Evolutionary conservation across 768 basidiomycete genomes (phyloP).

Genomic region (Mycena maculata): DNA sequence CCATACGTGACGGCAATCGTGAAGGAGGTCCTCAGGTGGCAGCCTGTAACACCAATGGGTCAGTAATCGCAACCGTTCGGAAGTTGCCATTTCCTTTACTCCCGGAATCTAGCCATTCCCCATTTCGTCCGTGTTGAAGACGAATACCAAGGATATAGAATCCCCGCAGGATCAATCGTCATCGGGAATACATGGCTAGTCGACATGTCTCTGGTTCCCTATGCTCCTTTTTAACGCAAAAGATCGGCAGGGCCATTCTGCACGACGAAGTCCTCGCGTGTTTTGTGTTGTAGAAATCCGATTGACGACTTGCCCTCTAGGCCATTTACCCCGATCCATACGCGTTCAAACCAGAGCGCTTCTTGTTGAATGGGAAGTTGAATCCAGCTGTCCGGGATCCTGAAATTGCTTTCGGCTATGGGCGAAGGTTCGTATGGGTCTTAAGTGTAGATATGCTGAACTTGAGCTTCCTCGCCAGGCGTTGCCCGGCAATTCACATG

Average conservation of each 20-base stretch:
- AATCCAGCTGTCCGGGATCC: not conserved
- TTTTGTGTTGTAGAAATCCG: not conserved
- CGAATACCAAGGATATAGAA: constrained; percentile 47
- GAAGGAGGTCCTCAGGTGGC: constrained; percentile 51
- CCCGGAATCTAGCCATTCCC: constrained; percentile 33
- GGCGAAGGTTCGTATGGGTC: not conserved
- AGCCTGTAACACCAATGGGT: constrained; percentile 48
- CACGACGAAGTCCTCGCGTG: constrained; percentile 20
- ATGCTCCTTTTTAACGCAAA: not conserved
- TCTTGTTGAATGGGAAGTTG: constrained; percentile 9
- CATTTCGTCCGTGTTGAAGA: constrained; percentile 46
- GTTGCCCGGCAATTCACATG: constrained; percentile 7
- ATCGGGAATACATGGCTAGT: constrained; percentile 39
- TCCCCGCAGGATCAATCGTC: constrained; percentile 45
- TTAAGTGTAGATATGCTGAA: no score
- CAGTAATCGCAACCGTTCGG: constrained; percentile 24
- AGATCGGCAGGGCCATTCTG: constrained; percentile 20
- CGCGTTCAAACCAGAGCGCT: constrained; percentile 15
- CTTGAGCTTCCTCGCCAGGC: not conserved
- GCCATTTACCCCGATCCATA: constrained; percentile 37
- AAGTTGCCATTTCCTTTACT: not conserved
- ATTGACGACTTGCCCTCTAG: not conserved
- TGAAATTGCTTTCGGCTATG: constrained; percentile 6
- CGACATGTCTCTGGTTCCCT: not conserved
- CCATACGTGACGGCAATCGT: constrained; percentile 51